Conservation (phyloP, 164 flowering plant species). For the Tetrastigma voinierianum region DNA sequence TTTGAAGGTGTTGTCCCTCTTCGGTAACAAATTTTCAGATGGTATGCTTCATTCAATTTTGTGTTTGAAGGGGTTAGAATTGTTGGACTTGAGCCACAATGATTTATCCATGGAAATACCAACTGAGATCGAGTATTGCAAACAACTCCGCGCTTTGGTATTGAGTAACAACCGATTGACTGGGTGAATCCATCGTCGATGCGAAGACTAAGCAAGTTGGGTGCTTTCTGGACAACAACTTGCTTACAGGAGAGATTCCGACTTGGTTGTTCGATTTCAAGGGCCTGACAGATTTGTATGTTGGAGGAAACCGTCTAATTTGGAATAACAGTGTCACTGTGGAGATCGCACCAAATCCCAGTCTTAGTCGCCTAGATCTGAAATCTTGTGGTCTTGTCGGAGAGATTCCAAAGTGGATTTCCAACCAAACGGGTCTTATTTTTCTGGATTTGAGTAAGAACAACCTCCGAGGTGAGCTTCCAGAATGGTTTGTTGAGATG, state of each 20-base stretch:
- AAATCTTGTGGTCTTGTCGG: constrained; percentile 41
- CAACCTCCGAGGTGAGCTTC: constrained; percentile 38
- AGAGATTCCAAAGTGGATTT: constrained; percentile 45
- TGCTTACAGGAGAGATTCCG: constrained; percentile 43
- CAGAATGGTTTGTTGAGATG: constrained; percentile 39
- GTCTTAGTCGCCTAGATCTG: constrained; percentile 29
- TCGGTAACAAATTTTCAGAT: constrained; percentile 34
- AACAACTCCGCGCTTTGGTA: no score
- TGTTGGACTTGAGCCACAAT: no score
- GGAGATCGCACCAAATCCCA: constrained; percentile 30
- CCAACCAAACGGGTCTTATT: constrained; percentile 32
- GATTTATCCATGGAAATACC: no score
- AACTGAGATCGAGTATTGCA: no score
- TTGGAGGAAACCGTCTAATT: constrained; percentile 48
- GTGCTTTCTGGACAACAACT: constrained; percentile 35
- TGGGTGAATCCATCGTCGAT: constrained; percentile 39
- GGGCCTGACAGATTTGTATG: constrained; percentile 24
- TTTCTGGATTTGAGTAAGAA: constrained; percentile 53
- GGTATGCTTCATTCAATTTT: constrained; percentile 32
- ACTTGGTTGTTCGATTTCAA: constrained; percentile 36
- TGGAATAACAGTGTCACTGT: no score
- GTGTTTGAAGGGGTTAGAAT: constrained; percentile 19
- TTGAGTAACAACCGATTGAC: no score
- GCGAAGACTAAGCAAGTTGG: constrained; percentile 25
- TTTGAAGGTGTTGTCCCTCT: constrained; percentile 28